phyloP scores from a whole-genome alignment of 2,329 filamentous ascomycete species.

The Epichloe festucae region DNA sequence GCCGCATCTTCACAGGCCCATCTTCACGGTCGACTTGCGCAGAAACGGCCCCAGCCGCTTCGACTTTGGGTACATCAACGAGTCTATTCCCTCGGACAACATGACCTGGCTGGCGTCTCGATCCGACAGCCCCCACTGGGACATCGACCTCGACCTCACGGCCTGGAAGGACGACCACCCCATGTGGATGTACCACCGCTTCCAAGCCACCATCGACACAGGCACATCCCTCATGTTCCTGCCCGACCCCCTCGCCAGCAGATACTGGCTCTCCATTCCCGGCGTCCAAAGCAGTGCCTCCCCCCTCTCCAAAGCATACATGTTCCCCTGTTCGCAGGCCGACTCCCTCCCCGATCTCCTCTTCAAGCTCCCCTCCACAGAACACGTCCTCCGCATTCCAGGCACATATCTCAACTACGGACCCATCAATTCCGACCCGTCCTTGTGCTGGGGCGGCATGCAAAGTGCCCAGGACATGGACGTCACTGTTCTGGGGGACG shows the following conservation, averaged over 20 bases:
- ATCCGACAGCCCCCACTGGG: conserved; percentile 23
- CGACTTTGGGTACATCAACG: conserved; percentile 37
- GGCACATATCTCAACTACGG: conserved; percentile 44
- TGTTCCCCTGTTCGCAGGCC: conserved; percentile 43
- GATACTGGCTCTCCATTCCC: conserved; percentile 46
- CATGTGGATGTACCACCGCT: conserved; percentile 33
- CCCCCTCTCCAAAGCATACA: conserved; percentile 39
- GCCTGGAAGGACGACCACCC: conserved; percentile 31
- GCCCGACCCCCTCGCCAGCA: conserved; percentile 38
- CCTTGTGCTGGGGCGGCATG: conserved; percentile 62
- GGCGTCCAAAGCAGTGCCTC: conserved; percentile 29
- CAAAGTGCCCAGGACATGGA: conserved; percentile 38
- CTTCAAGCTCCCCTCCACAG: conserved; percentile 38
- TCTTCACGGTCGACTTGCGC: conserved; percentile 38
- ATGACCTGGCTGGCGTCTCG: conserved; percentile 29
- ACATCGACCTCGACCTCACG: conserved; percentile 36
- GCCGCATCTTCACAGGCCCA: conserved; percentile 23
- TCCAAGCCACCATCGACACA: conserved; percentile 51
- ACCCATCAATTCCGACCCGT: conserved; percentile 30
- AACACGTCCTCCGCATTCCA: conserved; percentile 38
- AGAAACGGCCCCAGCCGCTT: conserved; percentile 35
- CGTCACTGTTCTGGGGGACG: conserved; percentile 61
- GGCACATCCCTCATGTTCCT: conserved; percentile 55
- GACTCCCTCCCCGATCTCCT: conserved; percentile 43
- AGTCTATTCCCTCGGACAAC: conserved; percentile 23